Conservation (phyloP, 352 stramenopile species). For the Phytophthora macrochlamydospora region DNA sequence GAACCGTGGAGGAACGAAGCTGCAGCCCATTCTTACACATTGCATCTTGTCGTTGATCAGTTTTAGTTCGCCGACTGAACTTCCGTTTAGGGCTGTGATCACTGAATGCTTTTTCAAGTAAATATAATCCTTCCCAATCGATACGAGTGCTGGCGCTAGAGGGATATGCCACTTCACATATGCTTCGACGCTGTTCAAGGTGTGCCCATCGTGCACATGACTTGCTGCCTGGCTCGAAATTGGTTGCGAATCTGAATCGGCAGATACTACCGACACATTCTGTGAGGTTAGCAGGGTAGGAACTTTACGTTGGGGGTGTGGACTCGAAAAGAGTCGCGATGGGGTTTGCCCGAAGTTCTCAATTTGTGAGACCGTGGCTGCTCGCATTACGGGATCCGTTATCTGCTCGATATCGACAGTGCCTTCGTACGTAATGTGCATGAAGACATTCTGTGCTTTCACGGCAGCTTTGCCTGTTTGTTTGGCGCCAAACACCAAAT, state of each 20-base stretch:
- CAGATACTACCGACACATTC: neutral
- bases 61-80: conserved; percentile 59
- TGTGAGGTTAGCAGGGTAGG: conserved; percentile 30
- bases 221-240: conserved; percentile 23
- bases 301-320: conserved; percentile 70
- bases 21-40: conserved; percentile 47
- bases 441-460: conserved; percentile 93
- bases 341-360: conserved; percentile 92
- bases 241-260: conserved; percentile 1
- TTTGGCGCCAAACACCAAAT: conserved; percentile 97
- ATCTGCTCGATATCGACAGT: conserved; percentile 83
- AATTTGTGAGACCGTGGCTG: conserved; percentile 92
- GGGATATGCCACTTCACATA: conserved; percentile 82
- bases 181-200: conserved; percentile 63
- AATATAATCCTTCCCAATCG: conserved; percentile 81
- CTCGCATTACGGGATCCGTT: conserved; percentile 88
- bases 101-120: conserved; percentile 63
- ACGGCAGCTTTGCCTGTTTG: conserved; percentile 93
- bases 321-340: conserved; percentile 69
- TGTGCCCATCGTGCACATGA: conserved; percentile 61
- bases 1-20: conserved; percentile 70
- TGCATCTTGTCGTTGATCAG: conserved; percentile 68
- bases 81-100: conserved; percentile 35
- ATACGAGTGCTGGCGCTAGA: conserved; percentile 66
- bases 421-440: conserved; percentile 87